Evolutionary conservation across 352 stramenopile genomes (phyloP), one percentile per base, ranked within the genome.

Genomic region (Phytopythium litorale): DNA sequence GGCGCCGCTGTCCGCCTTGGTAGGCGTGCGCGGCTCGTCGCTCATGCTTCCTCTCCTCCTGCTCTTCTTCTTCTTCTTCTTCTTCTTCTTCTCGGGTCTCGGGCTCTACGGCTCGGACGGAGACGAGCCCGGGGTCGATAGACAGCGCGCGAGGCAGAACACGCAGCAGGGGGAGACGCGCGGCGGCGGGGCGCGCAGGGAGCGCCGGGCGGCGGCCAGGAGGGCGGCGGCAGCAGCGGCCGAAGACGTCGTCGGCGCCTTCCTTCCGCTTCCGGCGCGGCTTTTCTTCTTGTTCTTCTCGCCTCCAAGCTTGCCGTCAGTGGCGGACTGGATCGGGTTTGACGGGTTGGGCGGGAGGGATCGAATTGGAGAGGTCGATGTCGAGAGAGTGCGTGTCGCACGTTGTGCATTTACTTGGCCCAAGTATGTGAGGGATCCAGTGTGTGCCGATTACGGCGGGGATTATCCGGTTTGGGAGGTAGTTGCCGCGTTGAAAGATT

Each of bases 1-100:
- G 8, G 49, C 60, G 42, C 64, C 21, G 12, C 60, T 61, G 60
- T 75, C 57, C 32, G 55, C 62, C 54, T 66, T 64, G 42, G 71
- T 75, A 30, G 71, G 71, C 55, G 55, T 50, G 23, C 55, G 55
- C 55, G 55, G 25, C 25, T 16, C 37, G 40, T 52, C 40, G 40
- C 55, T 58, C 55, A 60, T 60, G 35, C 35, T 15, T 11, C 8
- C 35, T 2, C 35, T 40, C 12, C 35, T 40, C 35, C 35, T 40
- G 35, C 21, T 25, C 19, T 13, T 33, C 13, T 33, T 58, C 35
- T 11, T 37, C 23, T 43, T 28, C 28, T 30, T 25, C 19, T 13
- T 33, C 13, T 33, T 58, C 35, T 11, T 37, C 23, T 43, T 28
- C 28, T 32, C 28, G 28, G 28, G 28, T 60, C 55, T 60, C 40